phyloP scores from a whole-genome alignment of 2,329 filamentous ascomycete species.

The Metarhizium guizhouense region DNA sequence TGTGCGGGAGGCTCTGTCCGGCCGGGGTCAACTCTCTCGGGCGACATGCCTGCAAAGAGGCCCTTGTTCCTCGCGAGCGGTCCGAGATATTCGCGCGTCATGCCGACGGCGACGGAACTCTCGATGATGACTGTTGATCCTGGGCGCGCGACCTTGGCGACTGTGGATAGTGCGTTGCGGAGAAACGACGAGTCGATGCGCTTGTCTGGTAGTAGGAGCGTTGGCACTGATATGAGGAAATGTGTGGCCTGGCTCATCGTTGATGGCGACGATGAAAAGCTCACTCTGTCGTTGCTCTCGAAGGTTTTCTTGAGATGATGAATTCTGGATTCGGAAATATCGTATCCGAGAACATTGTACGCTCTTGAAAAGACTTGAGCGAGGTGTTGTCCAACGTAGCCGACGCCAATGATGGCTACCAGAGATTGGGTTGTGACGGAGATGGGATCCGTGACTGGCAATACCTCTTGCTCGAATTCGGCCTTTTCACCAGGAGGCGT shows the following conservation, averaged over 20 bases:
- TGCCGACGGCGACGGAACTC: constrained; percentile 45
- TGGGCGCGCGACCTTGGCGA: constrained; percentile 29
- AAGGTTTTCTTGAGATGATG: constrained; percentile 22
- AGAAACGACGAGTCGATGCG: constrained; percentile 39
- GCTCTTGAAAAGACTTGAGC: constrained; percentile 31
- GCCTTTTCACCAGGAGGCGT: constrained; percentile 24
- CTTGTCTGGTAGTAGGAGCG: constrained; percentile 36
- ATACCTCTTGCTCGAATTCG: constrained; percentile 15
- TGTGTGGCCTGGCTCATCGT: constrained; percentile 36
- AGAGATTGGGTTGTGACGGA: constrained; percentile 17
- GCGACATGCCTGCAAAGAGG: constrained; percentile 41
- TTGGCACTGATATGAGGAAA: constrained; percentile 46
- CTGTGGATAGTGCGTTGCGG: constrained; percentile 31
- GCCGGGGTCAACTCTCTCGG: constrained; percentile 44
- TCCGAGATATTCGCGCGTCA: constrained; percentile 40
- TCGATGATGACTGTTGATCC: constrained; percentile 43
- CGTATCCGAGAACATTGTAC: constrained; percentile 37
- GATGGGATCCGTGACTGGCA: constrained; percentile 1
- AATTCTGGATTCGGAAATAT: constrained; percentile 33
- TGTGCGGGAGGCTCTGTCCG: constrained; percentile 29
- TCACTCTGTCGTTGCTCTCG: constrained; percentile 17
- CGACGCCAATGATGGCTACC: constrained; percentile 42
- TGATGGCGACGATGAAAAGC: constrained; percentile 28
- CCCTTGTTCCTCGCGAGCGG: constrained; percentile 32
- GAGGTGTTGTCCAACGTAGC: constrained; percentile 43